These are phyloP conservation scores for Metrosideros polymorpha DNA, from an alignment of 441 rosid genomes.

Conservation along the genomic window DNA sequence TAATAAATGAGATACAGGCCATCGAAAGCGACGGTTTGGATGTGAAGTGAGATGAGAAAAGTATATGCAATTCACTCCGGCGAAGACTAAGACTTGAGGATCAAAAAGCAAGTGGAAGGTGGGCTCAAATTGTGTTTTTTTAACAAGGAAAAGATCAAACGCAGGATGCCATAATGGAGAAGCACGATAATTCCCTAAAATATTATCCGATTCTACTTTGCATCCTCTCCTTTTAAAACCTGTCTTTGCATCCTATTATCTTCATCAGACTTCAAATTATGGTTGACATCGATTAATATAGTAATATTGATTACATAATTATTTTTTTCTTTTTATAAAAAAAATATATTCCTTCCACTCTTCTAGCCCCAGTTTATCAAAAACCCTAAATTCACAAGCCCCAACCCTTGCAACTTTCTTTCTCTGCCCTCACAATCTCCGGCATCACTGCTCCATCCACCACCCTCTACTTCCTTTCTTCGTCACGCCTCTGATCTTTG, in stretches of 20 bases:
- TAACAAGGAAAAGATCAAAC: background rate
- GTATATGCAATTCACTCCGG: background rate
- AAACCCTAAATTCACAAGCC: background rate
- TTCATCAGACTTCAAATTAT: background rate
- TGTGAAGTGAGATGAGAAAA: background rate
- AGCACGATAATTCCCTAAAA: background rate
- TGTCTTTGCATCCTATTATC: background rate
- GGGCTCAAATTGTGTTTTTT: background rate
- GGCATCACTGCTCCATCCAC: fast-evolving
- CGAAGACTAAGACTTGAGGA: background rate
- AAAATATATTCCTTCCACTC: background rate
- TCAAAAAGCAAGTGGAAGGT: background rate
- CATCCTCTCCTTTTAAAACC: background rate
- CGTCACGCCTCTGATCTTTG: fast-evolving
- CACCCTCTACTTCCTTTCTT: background rate
- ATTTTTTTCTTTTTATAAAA: background rate
- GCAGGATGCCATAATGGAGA: too few species aligned
- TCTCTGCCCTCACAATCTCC: background rate
- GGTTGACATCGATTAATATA: background rate
- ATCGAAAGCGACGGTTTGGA: background rate
- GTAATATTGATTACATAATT: background rate
- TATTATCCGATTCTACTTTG: background rate
- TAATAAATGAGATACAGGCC: background rate
- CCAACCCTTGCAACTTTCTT: background rate
- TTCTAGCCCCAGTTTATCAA: background rate